Base-by-base conservation (phyloP, 1,139 yeast genomes). In the Hanseniaspora sp. region DNA sequence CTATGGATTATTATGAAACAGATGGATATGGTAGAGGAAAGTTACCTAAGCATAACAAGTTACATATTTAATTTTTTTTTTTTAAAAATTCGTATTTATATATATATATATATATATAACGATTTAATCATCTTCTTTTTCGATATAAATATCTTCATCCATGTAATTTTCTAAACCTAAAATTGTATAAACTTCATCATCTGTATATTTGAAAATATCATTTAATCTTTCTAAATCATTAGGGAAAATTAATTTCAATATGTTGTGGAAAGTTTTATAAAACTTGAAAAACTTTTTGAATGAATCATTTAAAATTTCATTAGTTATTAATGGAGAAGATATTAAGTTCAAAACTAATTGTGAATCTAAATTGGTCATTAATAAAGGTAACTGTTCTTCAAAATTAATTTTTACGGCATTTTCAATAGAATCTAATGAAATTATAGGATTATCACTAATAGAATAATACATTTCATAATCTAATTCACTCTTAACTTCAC, bases 1-100 rank as follows among this genome's bases (percentile, higher is more conserved):
- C 97, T 7, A 92, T 92, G 98, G 97, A 94, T 67, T 92, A 92
- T 66, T 92, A 92, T 65, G 81, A 85, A 11, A 78, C 78, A 62
- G 87, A 87, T 57, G 97, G 98, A 0, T 90, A 92, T 62, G 99
- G 98, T 8, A 76, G 98, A 60, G 97, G 96, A 6, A 74, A 78
- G 60, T 66, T 75, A 15, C 95, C 95, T 1, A 56, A 61, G 23
- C 73, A 70, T 58, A 66, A 69, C n/a, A 45, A 13, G 8, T 17
- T 3, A 12, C 48, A 45, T 34, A 33, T 34, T 3, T 40, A 31
- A 17, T 33, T 34, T 30, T 52, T n/a, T 37, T 37, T 18, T 29
- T 47, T 23, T 46, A 23, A 23, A 23, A 23, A 23, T 23, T 2
- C 23, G 4, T 33, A 34, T 28, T 43, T 39, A 13, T 37, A 44